Base-by-base conservation (phyloP, 257 asterid genomes). In the Przewalskia tangutica region DNA sequence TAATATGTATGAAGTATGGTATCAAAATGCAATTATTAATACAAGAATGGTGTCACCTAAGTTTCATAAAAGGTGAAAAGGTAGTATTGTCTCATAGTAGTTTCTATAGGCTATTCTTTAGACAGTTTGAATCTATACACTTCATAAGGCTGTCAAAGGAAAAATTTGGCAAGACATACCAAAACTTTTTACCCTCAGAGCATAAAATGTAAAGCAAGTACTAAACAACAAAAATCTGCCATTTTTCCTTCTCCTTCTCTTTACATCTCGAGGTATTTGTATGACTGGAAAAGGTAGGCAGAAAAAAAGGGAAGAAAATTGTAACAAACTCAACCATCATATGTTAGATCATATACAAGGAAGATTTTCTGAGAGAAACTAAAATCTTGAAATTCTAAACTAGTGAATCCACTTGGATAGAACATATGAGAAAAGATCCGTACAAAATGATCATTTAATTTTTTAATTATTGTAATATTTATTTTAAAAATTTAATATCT, bases 231-330 rank as follows among this genome's bases (percentile, higher is more conserved):
- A 84, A 77, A 81, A 32, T 3, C 65, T 68, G 71, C 4, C 48
- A 40, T 18, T 40, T 32, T 62, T 20, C 5, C 48, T 71, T 81
- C 82, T 76, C 76, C 71, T 27, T 27, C 32, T 48, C 86, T 82
- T 75, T 85, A 80, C 64, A 86, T 82, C 89, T 88, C 82, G 46
- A 81, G 67, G 80, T 76, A 76, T 86, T 91, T 86, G 88, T 85
- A 91, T 83, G 77, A 85, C 90, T 85, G 9, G 32, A 51, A 89
- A 86, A 86, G 89, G 65, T 51, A 60, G 73, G 42, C 87, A 84
- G 11, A 67, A 87, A 83, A 23, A 87, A 59, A 53, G 71, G 84
- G 79, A 55, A 60, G 70, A 77, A 79, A 75, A 80, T 55, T 83
- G 42, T 85, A 67, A 64, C 68, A 38, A 64, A 73, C 79, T 23